These are phyloP conservation scores for Phytophthora brassicae DNA, from an alignment of 352 stramenopile species.

Conservation along the genomic window DNA sequence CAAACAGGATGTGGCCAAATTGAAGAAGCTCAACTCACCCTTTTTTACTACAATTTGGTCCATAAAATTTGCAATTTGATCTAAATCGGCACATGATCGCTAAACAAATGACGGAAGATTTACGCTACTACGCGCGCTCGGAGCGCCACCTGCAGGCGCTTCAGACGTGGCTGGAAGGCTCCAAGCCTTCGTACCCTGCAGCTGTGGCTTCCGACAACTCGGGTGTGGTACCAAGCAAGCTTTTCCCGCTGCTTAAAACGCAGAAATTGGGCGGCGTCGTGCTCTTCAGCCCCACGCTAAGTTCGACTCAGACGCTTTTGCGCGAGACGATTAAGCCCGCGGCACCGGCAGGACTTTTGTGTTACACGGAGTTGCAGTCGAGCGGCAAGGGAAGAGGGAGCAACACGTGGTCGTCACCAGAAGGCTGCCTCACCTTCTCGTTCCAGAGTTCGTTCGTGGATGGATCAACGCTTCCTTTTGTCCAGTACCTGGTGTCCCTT, in stretches of 20 bases:
- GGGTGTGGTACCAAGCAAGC: conserved; percentile 42
- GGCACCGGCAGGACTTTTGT: conserved; percentile 66
- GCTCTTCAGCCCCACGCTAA: conserved; percentile 69
- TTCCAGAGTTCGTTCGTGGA: conserved; percentile 86
- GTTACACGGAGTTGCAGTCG: conserved; percentile 80
- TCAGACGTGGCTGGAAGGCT: conserved; percentile 58
- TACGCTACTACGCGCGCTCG: conserved; percentile 74
- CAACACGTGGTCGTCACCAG: conserved; percentile 87
- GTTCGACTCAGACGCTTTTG: conserved; percentile 85
- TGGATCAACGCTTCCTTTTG: conserved; percentile 79
- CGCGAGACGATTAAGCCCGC: conserved; percentile 72
- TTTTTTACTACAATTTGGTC: too few species aligned
- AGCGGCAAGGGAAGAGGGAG: conserved; percentile 78
- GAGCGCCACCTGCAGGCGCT: conserved; percentile 70
- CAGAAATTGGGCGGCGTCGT: conserved; percentile 64
- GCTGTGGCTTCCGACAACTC: conserved; percentile 24
- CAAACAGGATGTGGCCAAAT: conserved; percentile 21
- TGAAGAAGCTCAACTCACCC: conserved; percentile 8
- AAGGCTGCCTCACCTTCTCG: conserved; percentile 91
- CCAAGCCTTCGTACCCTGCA: conserved; percentile 27
- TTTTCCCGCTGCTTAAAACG: conserved; percentile 64
- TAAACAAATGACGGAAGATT: conserved; percentile 67
- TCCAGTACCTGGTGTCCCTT: conserved; percentile 90
- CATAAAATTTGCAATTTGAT: too few species aligned
- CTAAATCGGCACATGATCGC: conserved; percentile 27